Base-by-base conservation (phyloP, 2,329 filamentous ascomycete species). In the Nannizziopsis arthrosporioides region DNA sequence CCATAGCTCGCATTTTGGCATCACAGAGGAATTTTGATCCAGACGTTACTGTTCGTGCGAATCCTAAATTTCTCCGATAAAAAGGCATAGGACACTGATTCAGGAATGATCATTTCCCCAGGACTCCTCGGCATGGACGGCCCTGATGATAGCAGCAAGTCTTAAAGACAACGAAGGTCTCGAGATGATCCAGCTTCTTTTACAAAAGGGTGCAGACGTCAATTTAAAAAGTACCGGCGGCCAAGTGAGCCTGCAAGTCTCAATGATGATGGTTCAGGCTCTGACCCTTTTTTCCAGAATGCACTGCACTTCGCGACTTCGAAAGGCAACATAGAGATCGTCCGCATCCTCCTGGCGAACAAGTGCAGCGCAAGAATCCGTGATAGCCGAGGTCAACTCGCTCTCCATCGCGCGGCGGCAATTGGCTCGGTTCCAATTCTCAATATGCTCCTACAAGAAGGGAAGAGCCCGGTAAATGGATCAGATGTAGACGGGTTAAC, bases 231-330 rank as follows among this genome's bases (percentile, higher is more conserved):
- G 65, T 42, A 57, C 55, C 22, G 64, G 62, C 15, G 70, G 71
- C 27, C 68, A 71, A 58, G 68, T 69, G 57, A 19, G 52, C 34
- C 12, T 7, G 1, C 11, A 3, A 12, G 5, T 6, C 17, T 10
- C 14, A 8, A 8, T 10, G 17, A 3, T 31, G 8, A 17, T n/a
- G 7, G 12, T 43, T 12, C 3, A 12, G 14, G 37, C 17, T 10
- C 45, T 35, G 40, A 57, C 40, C 39, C 36, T 2, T 40, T 45
- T 52, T 35, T 46, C 42, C 56, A 93, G 78, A 94, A 88, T 17
- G 86, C 84, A 8, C 76, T 98, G 15, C 90, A 96, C 66, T 94
- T 96, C 62, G 81, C 88, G 42, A 83, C 85, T 11, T 94, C 88
- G 30, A 98, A 98, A 67, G 80, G 79, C 59, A 89, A 94, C 61